Percentiles rank a stretch among this genome's conserved stretches.
Evolutionary conservation across 2,329 filamentous ascomycete genomes (phyloP).

Genomic region (Claviceps capensis): DNA sequence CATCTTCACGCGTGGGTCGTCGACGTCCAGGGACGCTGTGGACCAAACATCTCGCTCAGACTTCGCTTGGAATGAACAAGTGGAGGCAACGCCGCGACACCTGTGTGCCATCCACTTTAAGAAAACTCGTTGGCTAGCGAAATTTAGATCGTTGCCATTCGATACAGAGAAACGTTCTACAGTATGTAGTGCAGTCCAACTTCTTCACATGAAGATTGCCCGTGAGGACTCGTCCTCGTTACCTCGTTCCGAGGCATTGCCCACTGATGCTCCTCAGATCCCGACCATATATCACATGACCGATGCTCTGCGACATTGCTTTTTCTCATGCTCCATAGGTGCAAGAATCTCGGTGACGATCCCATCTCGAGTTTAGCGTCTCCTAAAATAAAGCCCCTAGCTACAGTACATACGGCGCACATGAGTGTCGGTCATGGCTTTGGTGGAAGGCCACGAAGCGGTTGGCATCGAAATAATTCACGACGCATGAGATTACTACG

Average conservation of each 20-base stretch:
- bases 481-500: neutral
- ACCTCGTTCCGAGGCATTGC: slow-evolving; percentile 1
- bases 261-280: neutral
- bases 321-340: neutral
- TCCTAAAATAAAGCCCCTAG: neutral
- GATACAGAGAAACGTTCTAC: no score
- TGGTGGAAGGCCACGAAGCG: neutral
- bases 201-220: neutral
- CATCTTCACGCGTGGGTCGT: no score
- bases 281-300: neutral
- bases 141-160: no score
- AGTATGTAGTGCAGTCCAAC: neutral
- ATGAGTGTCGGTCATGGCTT: neutral
- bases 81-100: no score
- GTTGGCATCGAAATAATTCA: neutral
- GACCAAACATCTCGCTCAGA: no score
- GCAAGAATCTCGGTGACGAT: neutral
- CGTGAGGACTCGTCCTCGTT: neutral
- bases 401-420: neutral
- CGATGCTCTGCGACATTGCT: neutral
- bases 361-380: neutral
- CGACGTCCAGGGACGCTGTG: no score
- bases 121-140: no score
- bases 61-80: no score
- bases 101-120: no score